These are phyloP conservation scores for Platanthera zijinensis DNA, from an alignment of 106 monocot genomes.

Conservation along the genomic window DNA sequence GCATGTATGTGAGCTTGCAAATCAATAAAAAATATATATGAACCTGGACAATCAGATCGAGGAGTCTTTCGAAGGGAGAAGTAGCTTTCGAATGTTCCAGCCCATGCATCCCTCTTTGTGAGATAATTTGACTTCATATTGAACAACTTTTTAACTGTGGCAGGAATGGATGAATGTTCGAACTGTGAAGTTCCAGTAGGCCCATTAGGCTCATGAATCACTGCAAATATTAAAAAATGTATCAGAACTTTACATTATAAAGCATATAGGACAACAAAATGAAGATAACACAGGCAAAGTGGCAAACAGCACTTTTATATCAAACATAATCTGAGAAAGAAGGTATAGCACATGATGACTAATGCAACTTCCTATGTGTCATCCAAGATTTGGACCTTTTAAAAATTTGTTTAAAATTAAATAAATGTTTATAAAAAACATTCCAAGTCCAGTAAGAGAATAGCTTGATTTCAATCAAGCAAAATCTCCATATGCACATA, in stretches of 20 bases:
- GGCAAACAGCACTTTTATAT: not conserved
- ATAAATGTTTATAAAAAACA: too few relatives aligned
- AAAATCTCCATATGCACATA: too few relatives aligned
- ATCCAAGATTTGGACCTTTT: too few relatives aligned
- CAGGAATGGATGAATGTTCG: conserved; percentile 72
- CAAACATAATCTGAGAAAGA: not conserved
- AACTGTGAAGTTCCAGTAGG: conserved; percentile 66
- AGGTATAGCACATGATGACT: not conserved
- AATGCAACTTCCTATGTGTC: not conserved
- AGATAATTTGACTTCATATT: conserved; percentile 78
- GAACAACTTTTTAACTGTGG: conserved; percentile 58
- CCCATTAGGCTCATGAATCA: conserved; percentile 79
- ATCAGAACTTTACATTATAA: too few relatives aligned
- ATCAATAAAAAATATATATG: not conserved
- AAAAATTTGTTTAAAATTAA: too few relatives aligned
- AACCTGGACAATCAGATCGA: conserved; percentile 88
- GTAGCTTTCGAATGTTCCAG: conserved; percentile 64
- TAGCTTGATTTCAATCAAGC: too few relatives aligned
- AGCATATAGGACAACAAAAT: not conserved
- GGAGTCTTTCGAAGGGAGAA: conserved; percentile 75
- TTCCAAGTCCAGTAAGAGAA: too few relatives aligned
- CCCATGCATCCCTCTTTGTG: conserved; percentile 92
- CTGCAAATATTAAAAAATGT: conserved; percentile 30
- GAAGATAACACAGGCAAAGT: not conserved
- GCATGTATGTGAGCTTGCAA: not conserved